A percentile compares a stretch with the other conserved stretches of the same genome.
Conservation (phyloP, 108 stramenopile genomes). For the Nannochloropsis salina region DNA sequence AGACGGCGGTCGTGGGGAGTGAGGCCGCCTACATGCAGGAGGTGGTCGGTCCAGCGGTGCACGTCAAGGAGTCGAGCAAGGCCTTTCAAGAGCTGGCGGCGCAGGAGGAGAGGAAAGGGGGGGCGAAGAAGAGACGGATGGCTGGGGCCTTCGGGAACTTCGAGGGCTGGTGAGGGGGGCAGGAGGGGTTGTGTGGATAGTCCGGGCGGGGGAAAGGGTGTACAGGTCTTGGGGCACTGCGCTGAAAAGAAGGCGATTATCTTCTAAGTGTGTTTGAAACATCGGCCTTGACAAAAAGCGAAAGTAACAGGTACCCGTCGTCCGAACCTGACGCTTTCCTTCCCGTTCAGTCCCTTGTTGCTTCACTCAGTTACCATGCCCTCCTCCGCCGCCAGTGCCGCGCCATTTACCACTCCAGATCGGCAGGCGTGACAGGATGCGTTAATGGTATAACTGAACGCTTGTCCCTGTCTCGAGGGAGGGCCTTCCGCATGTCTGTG, state of each 20-base stretch:
- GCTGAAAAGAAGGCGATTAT: too few relatives aligned
- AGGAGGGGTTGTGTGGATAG: neutral
- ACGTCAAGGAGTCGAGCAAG: conserved; percentile 21
- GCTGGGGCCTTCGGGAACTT: conserved; percentile 27
- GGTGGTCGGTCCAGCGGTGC: neutral
- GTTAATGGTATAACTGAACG: conserved; percentile 76
- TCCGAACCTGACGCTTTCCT: too few relatives aligned
- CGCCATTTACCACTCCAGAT: conserved; percentile 73
- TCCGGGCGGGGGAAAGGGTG: too few relatives aligned
- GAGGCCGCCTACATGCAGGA: neutral
- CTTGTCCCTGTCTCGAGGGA: conserved; percentile 72
- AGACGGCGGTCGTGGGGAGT: neutral
- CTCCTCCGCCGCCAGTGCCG: too few relatives aligned
- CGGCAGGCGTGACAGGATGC: conserved; percentile 72
- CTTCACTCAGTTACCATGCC: too few relatives aligned
- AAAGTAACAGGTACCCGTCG: too few relatives aligned
- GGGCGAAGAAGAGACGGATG: conserved; percentile 8
- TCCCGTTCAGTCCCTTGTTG: too few relatives aligned
- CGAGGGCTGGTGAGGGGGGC: conserved; percentile 22
- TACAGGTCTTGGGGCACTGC: too few relatives aligned
- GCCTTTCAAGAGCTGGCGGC: conserved; percentile 21
- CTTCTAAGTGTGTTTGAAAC: too few relatives aligned
- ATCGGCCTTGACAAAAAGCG: too few relatives aligned
- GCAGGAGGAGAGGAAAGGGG: neutral
- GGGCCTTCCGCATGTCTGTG: conserved; percentile 87